Evolutionary conservation across 352 stramenopile genomes (phyloP).

Genomic region (Chrysophaeum taylorii): DNA sequence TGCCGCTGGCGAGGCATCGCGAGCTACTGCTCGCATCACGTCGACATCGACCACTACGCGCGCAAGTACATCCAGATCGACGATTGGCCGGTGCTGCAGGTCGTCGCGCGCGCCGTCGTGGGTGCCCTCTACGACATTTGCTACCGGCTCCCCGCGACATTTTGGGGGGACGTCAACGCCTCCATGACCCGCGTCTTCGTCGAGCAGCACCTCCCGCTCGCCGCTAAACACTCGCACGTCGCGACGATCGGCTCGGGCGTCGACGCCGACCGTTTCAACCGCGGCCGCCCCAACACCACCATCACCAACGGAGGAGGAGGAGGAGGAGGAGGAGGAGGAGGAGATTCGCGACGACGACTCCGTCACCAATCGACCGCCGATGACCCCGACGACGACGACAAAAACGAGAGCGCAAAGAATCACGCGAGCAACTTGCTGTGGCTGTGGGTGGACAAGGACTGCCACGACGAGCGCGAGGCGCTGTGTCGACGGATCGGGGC

Average conservation of each 20-base stretch:
- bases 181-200: neutral
- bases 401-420: too few relatives aligned
- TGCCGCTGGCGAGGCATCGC: slow-evolving; percentile 1
- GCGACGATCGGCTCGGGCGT: neutral
- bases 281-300: neutral
- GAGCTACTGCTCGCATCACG: neutral
- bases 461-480: neutral
- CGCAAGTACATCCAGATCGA: neutral
- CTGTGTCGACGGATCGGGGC: neutral
- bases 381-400: too few relatives aligned
- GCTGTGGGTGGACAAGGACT: neutral
- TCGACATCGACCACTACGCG: neutral
- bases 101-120: neutral
- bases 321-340: too few relatives aligned
- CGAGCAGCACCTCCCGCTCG: neutral
- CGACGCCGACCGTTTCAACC: neutral
- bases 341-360: too few relatives aligned
- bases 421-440: neutral
- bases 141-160: neutral
- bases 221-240: neutral
- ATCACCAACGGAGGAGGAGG: too few relatives aligned
- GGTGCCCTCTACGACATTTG: neutral
- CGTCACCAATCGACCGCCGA: too few relatives aligned
- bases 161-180: neutral
- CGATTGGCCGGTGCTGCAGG: neutral